phyloP scores from a whole-genome alignment of 2,329 filamentous ascomycete genomes.

The Exophiala oligosperma region DNA sequence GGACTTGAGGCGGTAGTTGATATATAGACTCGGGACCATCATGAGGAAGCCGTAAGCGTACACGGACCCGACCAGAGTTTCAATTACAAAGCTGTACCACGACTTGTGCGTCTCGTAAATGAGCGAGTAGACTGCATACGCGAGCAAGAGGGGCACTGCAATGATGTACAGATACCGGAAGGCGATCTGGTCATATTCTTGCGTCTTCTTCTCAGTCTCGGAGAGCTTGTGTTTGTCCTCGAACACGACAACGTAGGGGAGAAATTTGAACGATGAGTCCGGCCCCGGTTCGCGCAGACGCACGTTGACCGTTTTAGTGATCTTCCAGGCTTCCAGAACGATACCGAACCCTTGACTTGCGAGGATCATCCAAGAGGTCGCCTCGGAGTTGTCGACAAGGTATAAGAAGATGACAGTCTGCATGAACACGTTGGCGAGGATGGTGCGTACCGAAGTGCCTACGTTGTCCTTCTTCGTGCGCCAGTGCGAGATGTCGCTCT shows the following conservation, averaged over 20 bases:
- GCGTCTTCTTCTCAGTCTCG: constrained; percentile 94
- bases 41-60: constrained; percentile 98
- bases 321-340: constrained; percentile 82
- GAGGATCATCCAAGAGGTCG: constrained; percentile 98
- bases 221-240: constrained; percentile 97
- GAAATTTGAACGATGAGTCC: constrained; percentile 67
- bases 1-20: constrained; percentile 92
- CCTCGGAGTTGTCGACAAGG: constrained; percentile 93
- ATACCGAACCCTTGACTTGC: constrained; percentile 88
- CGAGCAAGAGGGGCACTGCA: constrained; percentile 82
- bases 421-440: constrained; percentile 97
- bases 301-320: constrained; percentile 92
- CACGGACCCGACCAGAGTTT: constrained; percentile 90
- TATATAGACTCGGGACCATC: constrained; percentile 97
- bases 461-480: constrained; percentile 99
- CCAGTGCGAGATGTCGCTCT: constrained; percentile 96
- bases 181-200: constrained; percentile 96
- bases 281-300: constrained; percentile 69
- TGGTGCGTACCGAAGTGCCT: constrained; percentile 92
- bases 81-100: constrained; percentile 95
- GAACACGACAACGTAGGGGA: constrained; percentile 80
- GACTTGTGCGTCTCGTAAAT: constrained; percentile 94
- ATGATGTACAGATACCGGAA: constrained; percentile 96
- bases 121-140: constrained; percentile 88
- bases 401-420: constrained; percentile 94